Evolutionary conservation across 2,329 filamentous ascomycete species (phyloP), one percentile per base, ranked within the genome.

Genomic region (Aspergillus pseudonomiae): DNA sequence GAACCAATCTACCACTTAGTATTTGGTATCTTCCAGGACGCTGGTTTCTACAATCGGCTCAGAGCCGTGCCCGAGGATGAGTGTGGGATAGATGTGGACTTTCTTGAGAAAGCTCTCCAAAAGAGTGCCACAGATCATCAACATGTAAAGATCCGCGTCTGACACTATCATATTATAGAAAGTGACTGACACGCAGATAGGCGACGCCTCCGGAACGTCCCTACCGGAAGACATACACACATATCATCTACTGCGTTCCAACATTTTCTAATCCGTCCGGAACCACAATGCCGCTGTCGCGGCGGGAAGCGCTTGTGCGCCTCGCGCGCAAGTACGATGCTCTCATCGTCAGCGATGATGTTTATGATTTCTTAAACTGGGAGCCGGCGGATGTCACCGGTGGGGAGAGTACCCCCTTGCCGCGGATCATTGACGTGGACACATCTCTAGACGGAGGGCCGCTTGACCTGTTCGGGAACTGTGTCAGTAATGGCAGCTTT

Each of bases 321-420:
- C 78, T 97, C 6, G 94, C 94, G 0, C 85, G 94, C 63, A 82
- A 88, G 63, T 87, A 90, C 75, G 89, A 97, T 75, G 92, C 92
- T 6, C 84, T 97, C 19, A 79, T 97, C 61, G 84, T 97, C 39
- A 87, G 87, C 59, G 94, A 98, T 79, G 94, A 98, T 75, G 93
- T 97, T 11, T 98, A 98, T 75, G 94, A 98, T 75, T 90, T 94
- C 67, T 83, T 98, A 7, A 91, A 94, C 74, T 97, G 93, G 92
- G 34, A 10, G n/a, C 52, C 52, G 24, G 10, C 14, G 16, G 85
- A 86, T 2, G 70, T 80, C 1, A 50, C 21, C 60, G 60, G 24
- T 46, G 28, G 12, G 30, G 58, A 59, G 21, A 34, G 9, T 19
- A 10, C 19, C 50, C 26, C 4, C 60, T 59, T 19, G 57, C 92